Evolutionary conservation across 1,284 basidiomycete genomes (phyloP), one percentile per base, ranked within the genome.

Genomic region (Ceratobasidium papillatum): DNA sequence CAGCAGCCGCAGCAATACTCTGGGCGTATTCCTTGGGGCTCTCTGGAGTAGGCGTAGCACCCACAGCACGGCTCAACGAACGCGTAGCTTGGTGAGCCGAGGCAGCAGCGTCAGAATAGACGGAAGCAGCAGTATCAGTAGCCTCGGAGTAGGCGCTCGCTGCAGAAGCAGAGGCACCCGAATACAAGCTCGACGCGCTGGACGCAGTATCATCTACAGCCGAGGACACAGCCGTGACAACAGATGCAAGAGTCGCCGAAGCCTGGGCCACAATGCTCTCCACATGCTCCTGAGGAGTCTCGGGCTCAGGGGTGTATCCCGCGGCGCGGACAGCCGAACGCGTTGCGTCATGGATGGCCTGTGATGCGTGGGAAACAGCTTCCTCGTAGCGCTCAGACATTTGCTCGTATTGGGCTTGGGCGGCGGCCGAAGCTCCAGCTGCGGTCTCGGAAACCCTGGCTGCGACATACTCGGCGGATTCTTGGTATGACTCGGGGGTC

Each of bases 241-340:
- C 64, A n/a, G 64, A 49, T 4, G 49, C 45, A n/a, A 66, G 5
- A 19, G 64, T 66, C 9, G 64, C 54, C 14, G 62, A 65, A 27
- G 62, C 73, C 45, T 64, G n/a, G 17, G 62, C 62, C 27, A 58
- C 62, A 27, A 74, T 58, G 61, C 62, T 74, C 12, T 74, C 72
- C 34, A 25, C 72, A 32, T 74, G 61, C 22, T 74, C 72, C 19
- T 74, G 27, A 12, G 62, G 73, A 22, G 61, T 74, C 34, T 74
- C 71, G 45, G 71, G 58, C 45, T 49, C 56, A n/a, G 71, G 71
- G 17, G 71, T 74, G 11, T 63, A 61, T 25, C 71, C 71, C 32
- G 58, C 71, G 34, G 71, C 71, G 30, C 51, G 58, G 41, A 74
- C 49, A 27, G 45, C 56, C 58, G 71, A 74, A 12, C 71, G 71